phyloP scores from a whole-genome alignment of 331 rosid genomes.

The Malus hybrid region DNA sequence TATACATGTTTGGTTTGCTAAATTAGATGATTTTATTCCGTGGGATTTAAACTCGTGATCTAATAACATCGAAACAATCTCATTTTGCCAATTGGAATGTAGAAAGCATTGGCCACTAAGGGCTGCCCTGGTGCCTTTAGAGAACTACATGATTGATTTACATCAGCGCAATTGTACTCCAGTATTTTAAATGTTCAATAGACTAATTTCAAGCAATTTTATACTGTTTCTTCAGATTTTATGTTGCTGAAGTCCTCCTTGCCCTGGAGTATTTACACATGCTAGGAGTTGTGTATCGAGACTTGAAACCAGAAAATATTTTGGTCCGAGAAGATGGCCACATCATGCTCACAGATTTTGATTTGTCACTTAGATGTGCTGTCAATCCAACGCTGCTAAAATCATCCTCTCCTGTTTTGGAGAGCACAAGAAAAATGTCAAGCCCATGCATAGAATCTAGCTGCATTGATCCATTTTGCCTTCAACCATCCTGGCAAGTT shows the following conservation, averaged over 20 bases:
- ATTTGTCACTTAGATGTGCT: constrained; percentile 80
- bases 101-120: not conserved
- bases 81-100: not conserved
- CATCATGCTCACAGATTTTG: constrained; percentile 93
- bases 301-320: constrained; percentile 89
- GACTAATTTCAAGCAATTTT: constrained; percentile 4
- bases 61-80: not conserved
- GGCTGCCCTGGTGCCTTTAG: not conserved
- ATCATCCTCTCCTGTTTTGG: constrained; percentile 55
- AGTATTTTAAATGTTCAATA: not conserved
- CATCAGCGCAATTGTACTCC: not conserved
- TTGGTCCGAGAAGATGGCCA: constrained; percentile 97
- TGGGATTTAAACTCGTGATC: not conserved
- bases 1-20: not conserved
- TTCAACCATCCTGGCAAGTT: constrained; percentile 95
- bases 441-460: constrained; percentile 69
- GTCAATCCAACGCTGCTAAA: constrained; percentile 68
- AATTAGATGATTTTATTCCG: not conserved
- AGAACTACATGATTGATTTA: not conserved
- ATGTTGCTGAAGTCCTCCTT: constrained; percentile 89
- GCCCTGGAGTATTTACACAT: constrained; percentile 93
- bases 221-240: constrained; percentile 48
- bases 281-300: constrained; percentile 95
- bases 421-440: constrained; percentile 48
- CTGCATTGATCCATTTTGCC: constrained; percentile 93